phyloP scores from a whole-genome alignment of 768 basidiomycete genomes.

The Leucocoprinus leucothites region DNA sequence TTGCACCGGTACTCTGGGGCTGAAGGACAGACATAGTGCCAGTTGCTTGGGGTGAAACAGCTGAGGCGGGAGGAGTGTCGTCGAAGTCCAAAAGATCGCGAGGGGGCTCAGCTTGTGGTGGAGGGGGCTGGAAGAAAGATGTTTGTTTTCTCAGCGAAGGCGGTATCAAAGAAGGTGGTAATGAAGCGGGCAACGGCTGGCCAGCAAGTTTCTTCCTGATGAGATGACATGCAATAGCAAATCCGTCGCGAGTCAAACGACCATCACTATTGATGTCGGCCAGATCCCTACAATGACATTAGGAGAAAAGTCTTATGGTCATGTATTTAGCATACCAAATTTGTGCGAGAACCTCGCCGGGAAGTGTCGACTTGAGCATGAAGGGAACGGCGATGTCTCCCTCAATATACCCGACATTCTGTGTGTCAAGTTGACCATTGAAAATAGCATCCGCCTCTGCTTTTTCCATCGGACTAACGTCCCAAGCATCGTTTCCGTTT shows the following conservation, averaged over 20 bases:
- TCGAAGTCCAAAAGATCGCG: constrained; percentile 51
- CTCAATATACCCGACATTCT: constrained; percentile 77
- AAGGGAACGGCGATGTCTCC: constrained; percentile 95
- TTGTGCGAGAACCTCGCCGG: constrained; percentile 80
- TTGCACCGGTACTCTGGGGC: constrained; percentile 31
- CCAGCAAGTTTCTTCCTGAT: constrained; percentile 86
- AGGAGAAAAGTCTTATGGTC: neutral
- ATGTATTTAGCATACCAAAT: constrained; percentile 64
- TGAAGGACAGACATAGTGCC: constrained; percentile 28
- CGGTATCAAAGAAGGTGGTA: constrained; percentile 77
- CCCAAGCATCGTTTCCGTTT: constrained; percentile 55
- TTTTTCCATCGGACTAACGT: constrained; percentile 81
- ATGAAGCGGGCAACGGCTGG: constrained; percentile 63
- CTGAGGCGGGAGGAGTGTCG: constrained; percentile 49
- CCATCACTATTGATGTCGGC: constrained; percentile 89
- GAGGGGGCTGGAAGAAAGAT: constrained; percentile 38
- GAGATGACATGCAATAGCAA: constrained; percentile 93
- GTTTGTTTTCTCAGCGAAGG: constrained; percentile 64
- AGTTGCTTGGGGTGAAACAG: constrained; percentile 38
- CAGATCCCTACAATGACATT: constrained; percentile 68
- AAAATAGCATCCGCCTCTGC: constrained; percentile 75
- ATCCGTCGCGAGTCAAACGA: constrained; percentile 82
- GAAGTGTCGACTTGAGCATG: constrained; percentile 85
- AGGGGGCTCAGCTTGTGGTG: constrained; percentile 40
- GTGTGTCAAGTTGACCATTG: constrained; percentile 65